phyloP scores from a whole-genome alignment of 2,329 filamentous ascomycete species.

The Aulographum hederae region DNA sequence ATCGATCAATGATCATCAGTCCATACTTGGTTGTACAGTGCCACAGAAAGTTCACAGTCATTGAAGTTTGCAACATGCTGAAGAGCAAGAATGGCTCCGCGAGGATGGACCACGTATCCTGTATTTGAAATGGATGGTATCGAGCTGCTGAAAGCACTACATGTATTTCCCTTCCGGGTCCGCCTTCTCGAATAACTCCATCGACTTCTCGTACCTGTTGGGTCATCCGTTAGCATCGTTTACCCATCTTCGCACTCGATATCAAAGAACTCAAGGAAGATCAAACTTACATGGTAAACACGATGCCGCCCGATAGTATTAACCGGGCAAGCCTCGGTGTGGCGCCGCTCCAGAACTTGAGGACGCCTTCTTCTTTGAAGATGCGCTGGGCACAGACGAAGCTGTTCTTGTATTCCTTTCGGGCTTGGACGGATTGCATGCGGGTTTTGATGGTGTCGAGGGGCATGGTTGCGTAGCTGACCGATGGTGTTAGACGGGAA shows the following conservation, averaged over 20 bases:
- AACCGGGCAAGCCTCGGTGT: constrained; percentile 68
- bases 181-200: constrained; percentile 62
- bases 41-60: too few species aligned
- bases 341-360: constrained; percentile 90
- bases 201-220: constrained; percentile 84
- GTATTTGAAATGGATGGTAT: too few species aligned
- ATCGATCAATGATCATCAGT: too few species aligned
- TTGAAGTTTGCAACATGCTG: too few species aligned
- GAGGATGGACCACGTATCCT: too few species aligned
- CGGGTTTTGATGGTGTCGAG: constrained; percentile 89
- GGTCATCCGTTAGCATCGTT: constrained; percentile 7
- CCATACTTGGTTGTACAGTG: too few species aligned
- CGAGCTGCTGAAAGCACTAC: constrained; percentile 16
- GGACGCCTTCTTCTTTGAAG: constrained; percentile 70
- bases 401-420: constrained; percentile 66
- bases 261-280: neutral
- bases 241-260: too few species aligned
- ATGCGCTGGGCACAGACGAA: constrained; percentile 68
- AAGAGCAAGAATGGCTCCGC: too few species aligned
- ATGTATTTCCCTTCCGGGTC: constrained; percentile 79
- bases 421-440: constrained; percentile 93
- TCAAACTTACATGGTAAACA: constrained; percentile 66
- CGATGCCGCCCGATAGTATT: constrained; percentile 85
- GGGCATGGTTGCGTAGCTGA: constrained; percentile 36
- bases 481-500: neutral